Evolutionary conservation across 305 asterid genomes (phyloP), one percentile per base, ranked within the genome.

Genomic region (Solanum hybrid): DNA sequence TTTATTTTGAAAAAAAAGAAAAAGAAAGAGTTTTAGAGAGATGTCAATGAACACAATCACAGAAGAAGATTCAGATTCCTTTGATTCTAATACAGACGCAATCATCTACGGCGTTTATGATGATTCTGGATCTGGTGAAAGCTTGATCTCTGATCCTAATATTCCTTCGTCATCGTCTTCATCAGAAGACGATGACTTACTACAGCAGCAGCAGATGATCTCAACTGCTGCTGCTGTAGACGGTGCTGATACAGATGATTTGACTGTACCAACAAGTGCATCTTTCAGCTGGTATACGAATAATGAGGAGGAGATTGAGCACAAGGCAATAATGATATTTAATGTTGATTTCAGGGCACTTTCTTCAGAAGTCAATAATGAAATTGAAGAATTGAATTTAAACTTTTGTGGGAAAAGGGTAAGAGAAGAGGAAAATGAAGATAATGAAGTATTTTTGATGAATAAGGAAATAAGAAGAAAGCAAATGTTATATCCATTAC

Each of bases 131-230:
- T 57, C 69, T 18, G 69, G 24, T 18, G 69, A 57, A 18, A 57
- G 69, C 69, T 57, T 57, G 24, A 57, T 57, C 69, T 57, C 69
- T 18, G 69, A 57, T 57, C 69, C 69, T 6, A 57, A 18, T 18
- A 57, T 57, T 57, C 24, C 5, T 57, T 57, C 69, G 4, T 57
- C 61, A 5, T 46, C 64, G 64, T 46, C 64, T 46, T 46, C 64
- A 37, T 37, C 42, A 40, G 67, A 51, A 46, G 61, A 46, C 61
- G 20, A 46, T 14, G 64, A 46, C 64, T 46, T 46, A 0, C 0
- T 14, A 46, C 64, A 46, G 64, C 64, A 42, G 57, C 57, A 57
- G 69, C 0, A 0, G 61, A 0, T 57, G 69, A 57, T 0, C 0
- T 57, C 69, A 57, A 57, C 69, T 57, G 24, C 69, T 57, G 69